These are phyloP conservation scores for Venturia nashicola DNA, from an alignment of 2,329 filamentous ascomycete genomes.

Conservation along the genomic window DNA sequence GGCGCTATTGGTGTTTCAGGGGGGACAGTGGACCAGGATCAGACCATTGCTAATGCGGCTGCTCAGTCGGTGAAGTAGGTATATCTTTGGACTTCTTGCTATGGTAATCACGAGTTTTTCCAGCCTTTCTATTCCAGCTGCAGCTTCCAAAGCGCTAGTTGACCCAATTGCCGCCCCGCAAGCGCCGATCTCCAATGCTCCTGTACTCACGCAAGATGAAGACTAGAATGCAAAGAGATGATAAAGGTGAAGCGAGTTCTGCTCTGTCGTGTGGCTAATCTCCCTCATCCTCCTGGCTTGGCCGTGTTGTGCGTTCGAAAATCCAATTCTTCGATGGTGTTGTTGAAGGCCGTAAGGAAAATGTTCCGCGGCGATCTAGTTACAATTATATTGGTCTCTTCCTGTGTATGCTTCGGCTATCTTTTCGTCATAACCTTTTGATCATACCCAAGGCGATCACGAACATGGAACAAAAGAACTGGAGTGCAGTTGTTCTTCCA, in stretches of 20 bases:
- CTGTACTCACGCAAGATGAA: background rate
- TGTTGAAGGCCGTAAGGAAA: no score
- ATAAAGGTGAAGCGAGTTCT: background rate
- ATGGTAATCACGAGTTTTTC: conserved; percentile 39
- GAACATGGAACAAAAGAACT: background rate
- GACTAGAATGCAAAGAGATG: background rate
- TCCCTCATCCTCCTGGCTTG: no score
- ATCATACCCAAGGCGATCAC: background rate
- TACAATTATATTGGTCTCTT: no score
- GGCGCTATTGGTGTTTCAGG: conserved; percentile 20
- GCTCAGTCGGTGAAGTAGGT: conserved; percentile 9
- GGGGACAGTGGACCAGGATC: conserved; percentile 18
- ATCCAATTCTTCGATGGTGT: no score
- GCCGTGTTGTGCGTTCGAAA: no score
- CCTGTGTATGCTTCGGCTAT: no score
- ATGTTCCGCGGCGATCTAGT: no score
- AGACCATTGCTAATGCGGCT: conserved; percentile 16
- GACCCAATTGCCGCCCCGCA: background rate
- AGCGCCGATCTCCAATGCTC: background rate
- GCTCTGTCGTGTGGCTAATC: background rate
- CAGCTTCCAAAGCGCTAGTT: background rate
- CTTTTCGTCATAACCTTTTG: no score
- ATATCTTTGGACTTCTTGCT: conserved; percentile 19
- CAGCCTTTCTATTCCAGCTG: background rate
- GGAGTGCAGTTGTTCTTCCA: background rate